Evolutionary conservation across 2,329 filamentous ascomycete genomes (phyloP).

Genomic region (Pestalotiopsis sp.): DNA sequence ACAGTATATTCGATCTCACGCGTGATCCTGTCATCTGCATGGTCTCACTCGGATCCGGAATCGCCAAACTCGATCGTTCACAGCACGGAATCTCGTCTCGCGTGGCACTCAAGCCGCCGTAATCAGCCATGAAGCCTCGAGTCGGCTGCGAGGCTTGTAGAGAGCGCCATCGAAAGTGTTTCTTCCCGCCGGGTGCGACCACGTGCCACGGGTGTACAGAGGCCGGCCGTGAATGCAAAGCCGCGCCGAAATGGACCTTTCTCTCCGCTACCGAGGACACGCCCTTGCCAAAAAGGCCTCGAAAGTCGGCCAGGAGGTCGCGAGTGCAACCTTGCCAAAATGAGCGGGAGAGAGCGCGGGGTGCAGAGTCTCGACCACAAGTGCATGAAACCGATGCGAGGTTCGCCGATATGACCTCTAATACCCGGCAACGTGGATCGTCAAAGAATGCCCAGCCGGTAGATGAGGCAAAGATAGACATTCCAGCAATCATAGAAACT

Average conservation of each 20-base stretch:
- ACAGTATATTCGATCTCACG: neutral
- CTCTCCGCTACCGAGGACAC: neutral
- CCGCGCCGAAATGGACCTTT: neutral
- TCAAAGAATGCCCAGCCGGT: neutral
- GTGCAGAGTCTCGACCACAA: neutral
- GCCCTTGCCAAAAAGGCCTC: neutral
- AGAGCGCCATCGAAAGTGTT: neutral
- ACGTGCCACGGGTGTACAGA: neutral
- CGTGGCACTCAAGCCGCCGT: neutral
- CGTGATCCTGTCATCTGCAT: neutral
- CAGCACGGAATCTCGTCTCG: neutral
- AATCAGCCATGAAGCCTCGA: neutral
- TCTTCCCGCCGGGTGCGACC: neutral
- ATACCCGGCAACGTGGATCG: neutral
- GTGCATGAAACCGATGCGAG: neutral
- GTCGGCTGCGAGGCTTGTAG: neutral
- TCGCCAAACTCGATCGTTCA: neutral
- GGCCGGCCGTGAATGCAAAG: neutral
- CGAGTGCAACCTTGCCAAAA: neutral
- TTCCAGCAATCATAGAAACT: neutral
- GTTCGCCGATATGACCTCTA: neutral
- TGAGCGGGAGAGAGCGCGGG: neutral
- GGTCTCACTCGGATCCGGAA: neutral
- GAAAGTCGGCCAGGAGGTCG: neutral
- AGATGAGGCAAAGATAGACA: neutral